Percentiles rank a stretch among this genome's conserved stretches.
Conservation (phyloP, 441 rosid species). For the Bruguiera hainesii region DNA sequence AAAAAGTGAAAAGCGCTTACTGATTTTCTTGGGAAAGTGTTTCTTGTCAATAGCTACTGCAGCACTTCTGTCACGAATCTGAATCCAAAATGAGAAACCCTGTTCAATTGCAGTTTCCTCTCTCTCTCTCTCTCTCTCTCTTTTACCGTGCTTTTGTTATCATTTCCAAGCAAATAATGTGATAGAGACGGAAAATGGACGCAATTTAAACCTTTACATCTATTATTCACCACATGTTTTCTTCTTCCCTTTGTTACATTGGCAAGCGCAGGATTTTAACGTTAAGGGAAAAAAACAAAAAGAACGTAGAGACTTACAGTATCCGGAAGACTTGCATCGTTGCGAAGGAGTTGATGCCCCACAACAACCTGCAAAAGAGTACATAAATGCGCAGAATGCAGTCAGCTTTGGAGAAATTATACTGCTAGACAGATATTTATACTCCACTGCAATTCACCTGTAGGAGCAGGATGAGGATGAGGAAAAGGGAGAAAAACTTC, state of each 20-base stretch:
- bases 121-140: no score
- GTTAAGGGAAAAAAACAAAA: background rate
- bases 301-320: slow-evolving; percentile 13
- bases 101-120: no score
- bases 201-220: background rate
- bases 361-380: slow-evolving; percentile 21
- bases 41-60: slow-evolving; percentile 18
- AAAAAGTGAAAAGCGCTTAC: slow-evolving; percentile 19
- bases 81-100: slow-evolving; percentile 4
- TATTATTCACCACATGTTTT: no score
- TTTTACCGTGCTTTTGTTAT: no score
- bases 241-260: no score
- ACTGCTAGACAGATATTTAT: background rate
- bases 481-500: slow-evolving; percentile 26
- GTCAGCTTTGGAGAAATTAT: background rate
- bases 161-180: background rate
- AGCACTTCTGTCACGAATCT: slow-evolving; percentile 27
- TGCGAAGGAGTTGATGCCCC: slow-evolving; percentile 17
- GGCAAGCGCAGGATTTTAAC: no score
- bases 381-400: background rate
- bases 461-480: slow-evolving; percentile 21
- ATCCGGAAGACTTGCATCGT: slow-evolving; percentile 10
- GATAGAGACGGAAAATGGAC: background rate
- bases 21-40: slow-evolving; percentile 29
- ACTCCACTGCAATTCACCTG: slow-evolving; percentile 21